These are phyloP conservation scores for Drechslera avenae DNA, from an alignment of 2,329 filamentous ascomycete species.

Conservation along the genomic window DNA sequence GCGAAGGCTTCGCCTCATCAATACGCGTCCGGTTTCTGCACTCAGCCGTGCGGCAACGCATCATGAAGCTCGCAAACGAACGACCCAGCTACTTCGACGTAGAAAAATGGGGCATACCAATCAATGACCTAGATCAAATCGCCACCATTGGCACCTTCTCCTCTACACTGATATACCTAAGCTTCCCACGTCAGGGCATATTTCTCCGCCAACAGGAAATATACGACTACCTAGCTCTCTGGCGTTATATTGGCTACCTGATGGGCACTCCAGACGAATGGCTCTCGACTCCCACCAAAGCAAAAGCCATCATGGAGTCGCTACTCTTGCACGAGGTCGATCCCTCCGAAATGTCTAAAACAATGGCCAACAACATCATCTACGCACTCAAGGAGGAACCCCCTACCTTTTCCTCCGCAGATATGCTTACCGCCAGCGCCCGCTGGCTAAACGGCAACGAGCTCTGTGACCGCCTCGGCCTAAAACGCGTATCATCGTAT, in stretches of 20 bases:
- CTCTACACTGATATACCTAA: constrained; percentile 68
- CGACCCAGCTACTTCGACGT: constrained; percentile 67
- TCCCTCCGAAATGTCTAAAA: constrained; percentile 65
- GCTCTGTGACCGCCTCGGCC: constrained; percentile 64
- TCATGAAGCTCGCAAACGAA: constrained; percentile 62
- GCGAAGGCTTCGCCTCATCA: constrained; percentile 67
- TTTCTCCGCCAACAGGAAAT: constrained; percentile 66
- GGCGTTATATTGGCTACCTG: constrained; percentile 74
- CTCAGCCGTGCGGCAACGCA: constrained; percentile 68
- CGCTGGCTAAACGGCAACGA: constrained; percentile 72
- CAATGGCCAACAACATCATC: constrained; percentile 78
- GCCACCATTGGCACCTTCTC: constrained; percentile 75
- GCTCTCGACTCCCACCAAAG: constrained; percentile 62
- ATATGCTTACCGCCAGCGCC: constrained; percentile 70
- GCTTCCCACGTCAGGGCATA: constrained; percentile 75
- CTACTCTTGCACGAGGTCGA: constrained; percentile 69
- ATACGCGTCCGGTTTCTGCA: constrained; percentile 73
- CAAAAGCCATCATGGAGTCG: constrained; percentile 69
- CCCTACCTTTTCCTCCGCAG: constrained; percentile 67
- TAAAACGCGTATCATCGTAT: constrained; percentile 62
- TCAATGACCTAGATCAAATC: constrained; percentile 77
- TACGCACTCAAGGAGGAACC: constrained; percentile 68
- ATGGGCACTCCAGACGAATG: constrained; percentile 69
- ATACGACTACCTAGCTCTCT: constrained; percentile 73
- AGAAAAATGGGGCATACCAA: constrained; percentile 65